Evolutionary conservation across 139 green algal species (phyloP).

Genomic region (Dunaliella sp.): DNA sequence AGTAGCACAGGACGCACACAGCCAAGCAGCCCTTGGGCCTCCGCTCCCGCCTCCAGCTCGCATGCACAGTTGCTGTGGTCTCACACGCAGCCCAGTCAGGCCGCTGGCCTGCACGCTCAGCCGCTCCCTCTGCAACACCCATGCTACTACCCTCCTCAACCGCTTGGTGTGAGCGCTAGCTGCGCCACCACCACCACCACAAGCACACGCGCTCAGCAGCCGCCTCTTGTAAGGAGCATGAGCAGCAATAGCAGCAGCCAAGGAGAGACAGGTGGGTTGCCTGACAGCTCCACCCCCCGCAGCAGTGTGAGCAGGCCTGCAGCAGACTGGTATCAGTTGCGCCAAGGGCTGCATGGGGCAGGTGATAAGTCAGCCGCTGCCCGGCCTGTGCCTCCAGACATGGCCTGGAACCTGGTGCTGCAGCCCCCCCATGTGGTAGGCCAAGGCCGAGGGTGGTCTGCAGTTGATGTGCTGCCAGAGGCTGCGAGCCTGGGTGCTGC

Average conservation of each 20-base stretch:
- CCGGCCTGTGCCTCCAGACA: not conserved
- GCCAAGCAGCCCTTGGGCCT: too few species aligned
- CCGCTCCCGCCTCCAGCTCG: too few species aligned
- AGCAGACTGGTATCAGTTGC: not conserved
- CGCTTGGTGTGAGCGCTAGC: too few species aligned
- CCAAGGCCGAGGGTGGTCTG: not conserved
- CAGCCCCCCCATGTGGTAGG: not conserved
- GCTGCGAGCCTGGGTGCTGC: not conserved
- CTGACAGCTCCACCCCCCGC: too few species aligned
- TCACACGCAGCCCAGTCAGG: too few species aligned
- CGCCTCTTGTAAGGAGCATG: not conserved
- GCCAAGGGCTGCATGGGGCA: not conserved
- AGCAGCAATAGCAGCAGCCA: not conserved
- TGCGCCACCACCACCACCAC: not conserved
- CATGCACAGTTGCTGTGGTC: too few species aligned
- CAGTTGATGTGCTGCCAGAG: not conserved
- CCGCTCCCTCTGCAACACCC: too few species aligned
- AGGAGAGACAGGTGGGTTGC: too few species aligned
- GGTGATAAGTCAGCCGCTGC: not conserved
- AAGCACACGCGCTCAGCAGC: not conserved
- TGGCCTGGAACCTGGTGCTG: slow-evolving; percentile 7
- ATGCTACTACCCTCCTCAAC: too few species aligned
- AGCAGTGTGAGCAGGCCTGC: too few species aligned
- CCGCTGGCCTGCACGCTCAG: too few species aligned
- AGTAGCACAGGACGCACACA: too few species aligned